A percentile compares a stretch with the other conserved stretches of the same genome.
phyloP scores from a whole-genome alignment of 2,329 filamentous ascomycete species.

The Apiospora hydei region DNA sequence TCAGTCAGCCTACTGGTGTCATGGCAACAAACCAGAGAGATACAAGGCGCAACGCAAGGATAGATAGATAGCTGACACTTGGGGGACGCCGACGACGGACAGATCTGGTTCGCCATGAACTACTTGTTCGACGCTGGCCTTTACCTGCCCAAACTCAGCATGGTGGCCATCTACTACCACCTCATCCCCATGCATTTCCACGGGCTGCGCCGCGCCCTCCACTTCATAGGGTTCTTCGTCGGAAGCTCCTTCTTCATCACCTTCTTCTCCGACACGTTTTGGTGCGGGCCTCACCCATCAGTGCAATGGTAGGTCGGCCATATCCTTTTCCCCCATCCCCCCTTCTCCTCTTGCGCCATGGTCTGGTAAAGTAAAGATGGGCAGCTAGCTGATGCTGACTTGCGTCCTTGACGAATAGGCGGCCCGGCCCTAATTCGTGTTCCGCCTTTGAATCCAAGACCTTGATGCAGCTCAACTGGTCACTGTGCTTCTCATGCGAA shows the following conservation, averaged over 20 bases:
- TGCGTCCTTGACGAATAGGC: neutral
- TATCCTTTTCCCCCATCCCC: neutral
- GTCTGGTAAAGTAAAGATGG: neutral
- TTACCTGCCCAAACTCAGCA: conserved; percentile 30
- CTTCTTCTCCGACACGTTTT: conserved; percentile 24
- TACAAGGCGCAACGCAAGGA: neutral
- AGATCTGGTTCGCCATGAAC: conserved; percentile 29
- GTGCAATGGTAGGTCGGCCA: conserved; percentile 16
- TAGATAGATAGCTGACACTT: neutral
- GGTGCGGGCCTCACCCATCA: conserved; percentile 14
- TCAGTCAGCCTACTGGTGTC: neutral
- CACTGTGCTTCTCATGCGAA: conserved; percentile 27
- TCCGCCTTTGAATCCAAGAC: conserved; percentile 13
- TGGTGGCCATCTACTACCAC: conserved; percentile 26
- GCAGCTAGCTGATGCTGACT: neutral
- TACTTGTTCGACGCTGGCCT: conserved; percentile 29
- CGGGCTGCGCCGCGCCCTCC: conserved; percentile 24
- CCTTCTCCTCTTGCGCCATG: neutral
- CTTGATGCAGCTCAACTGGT: conserved; percentile 24
- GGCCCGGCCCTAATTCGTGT: neutral
- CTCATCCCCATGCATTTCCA: conserved; percentile 26
- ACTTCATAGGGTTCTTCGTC: conserved; percentile 13
- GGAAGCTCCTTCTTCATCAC: conserved; percentile 18
- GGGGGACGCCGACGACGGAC: neutral
- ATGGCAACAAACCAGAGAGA: neutral